Evolutionary conservation across 129 eudicot species (phyloP).

Genomic region (Flaveria sonorensis): DNA sequence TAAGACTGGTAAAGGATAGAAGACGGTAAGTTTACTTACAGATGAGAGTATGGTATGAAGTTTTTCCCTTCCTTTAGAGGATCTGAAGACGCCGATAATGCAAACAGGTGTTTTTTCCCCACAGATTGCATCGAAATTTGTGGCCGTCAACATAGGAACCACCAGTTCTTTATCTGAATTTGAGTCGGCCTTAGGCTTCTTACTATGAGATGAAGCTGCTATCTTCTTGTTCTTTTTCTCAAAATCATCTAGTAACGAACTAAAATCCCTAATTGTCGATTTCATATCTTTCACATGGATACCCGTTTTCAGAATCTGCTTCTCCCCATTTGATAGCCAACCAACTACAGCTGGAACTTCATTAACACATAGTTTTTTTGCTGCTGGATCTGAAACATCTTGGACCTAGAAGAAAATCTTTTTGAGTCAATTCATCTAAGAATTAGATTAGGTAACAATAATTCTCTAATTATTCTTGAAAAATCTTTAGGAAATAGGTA

Average conservation of each 20-base stretch:
- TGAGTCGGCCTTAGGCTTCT: constrained; percentile 36
- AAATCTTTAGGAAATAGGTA: neutral
- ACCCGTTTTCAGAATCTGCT: constrained; percentile 63
- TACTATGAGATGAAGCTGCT: constrained; percentile 46
- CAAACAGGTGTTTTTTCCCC: constrained; percentile 81
- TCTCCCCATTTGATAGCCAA: constrained; percentile 91
- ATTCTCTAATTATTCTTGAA: neutral
- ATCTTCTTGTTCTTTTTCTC: constrained; percentile 77
- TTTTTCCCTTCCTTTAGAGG: constrained; percentile 56
- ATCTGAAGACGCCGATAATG: constrained; percentile 72
- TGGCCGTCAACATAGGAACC: constrained; percentile 57
- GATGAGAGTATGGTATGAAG: constrained; percentile 58
- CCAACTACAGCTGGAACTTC: constrained; percentile 92
- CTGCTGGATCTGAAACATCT: constrained; percentile 69
- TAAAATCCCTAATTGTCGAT: constrained; percentile 70
- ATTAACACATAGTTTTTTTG: constrained; percentile 56
- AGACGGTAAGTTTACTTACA: constrained; percentile 39
- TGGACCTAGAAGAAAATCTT: constrained; percentile 46
- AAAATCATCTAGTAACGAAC: constrained; percentile 58
- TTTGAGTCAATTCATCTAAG: neutral
- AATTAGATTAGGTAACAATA: neutral
- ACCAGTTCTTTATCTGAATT: constrained; percentile 37
- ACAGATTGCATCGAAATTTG: constrained; percentile 65
- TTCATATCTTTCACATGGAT: constrained; percentile 78
- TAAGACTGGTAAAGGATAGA: neutral